These are phyloP conservation scores for Sclerotinia spermophila DNA, from an alignment of 2,329 filamentous ascomycete genomes.

Conservation along the genomic window DNA sequence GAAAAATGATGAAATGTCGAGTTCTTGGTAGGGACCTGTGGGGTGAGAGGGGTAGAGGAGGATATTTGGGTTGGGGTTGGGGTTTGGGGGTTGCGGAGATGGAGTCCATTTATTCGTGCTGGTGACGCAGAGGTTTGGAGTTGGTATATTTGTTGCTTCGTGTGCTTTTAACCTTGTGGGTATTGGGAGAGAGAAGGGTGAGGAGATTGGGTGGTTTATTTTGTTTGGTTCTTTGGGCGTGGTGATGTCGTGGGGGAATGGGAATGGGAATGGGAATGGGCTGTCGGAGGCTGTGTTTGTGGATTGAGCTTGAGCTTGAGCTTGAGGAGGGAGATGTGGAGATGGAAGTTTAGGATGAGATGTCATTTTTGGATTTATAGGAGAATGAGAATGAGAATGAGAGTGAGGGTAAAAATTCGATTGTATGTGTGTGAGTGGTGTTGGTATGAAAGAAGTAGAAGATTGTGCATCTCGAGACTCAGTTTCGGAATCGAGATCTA, in stretches of 20 bases:
- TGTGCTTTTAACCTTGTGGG: no score
- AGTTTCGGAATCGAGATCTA: background rate
- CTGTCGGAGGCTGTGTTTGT: no score
- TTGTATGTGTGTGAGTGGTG: background rate
- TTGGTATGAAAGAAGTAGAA: background rate
- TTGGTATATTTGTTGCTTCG: no score
- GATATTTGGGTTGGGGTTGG: background rate
- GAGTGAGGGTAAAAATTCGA: background rate
- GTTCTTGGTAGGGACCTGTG: slow-evolving; percentile 1
- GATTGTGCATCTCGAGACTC: background rate
- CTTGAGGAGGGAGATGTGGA: background rate
- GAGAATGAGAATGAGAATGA: background rate
- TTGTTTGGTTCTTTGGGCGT: no score
- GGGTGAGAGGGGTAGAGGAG: background rate
- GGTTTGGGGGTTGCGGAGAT: background rate
- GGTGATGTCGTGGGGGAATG: no score
- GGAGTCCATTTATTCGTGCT: background rate
- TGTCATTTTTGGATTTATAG: background rate
- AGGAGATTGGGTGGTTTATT: no score
- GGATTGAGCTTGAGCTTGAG: background rate
- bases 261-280: no score
- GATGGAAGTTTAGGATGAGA: background rate
- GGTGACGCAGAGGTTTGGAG: no score
- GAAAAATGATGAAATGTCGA: background rate
- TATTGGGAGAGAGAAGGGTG: no score